Conservation (phyloP, 73 alveolate species). For the Paramecium sexaurelia region DNA sequence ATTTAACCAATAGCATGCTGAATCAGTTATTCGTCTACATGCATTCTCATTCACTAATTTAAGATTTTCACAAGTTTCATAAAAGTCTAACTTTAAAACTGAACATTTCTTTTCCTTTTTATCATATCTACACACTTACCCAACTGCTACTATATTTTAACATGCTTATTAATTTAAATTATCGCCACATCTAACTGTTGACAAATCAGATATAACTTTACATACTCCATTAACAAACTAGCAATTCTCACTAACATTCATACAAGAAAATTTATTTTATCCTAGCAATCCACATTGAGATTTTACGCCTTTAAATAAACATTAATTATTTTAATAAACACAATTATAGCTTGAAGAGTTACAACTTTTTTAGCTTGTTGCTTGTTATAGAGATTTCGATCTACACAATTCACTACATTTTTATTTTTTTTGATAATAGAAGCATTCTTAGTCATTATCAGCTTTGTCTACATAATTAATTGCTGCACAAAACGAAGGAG, state of each 20-base stretch:
- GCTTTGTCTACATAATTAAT: not conserved
- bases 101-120: not conserved
- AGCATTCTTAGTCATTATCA: not conserved
- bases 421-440: not conserved
- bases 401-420: not conserved
- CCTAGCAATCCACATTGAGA: not conserved
- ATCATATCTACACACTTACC: not conserved
- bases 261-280: not conserved
- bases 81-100: not conserved
- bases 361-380: not conserved
- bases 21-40: not conserved
- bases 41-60: not conserved
- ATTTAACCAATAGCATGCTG: not conserved
- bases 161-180: not conserved
- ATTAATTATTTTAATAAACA: not conserved
- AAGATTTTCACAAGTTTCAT: not conserved
- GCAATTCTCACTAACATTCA: conserved; percentile 2
- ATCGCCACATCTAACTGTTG: not conserved
- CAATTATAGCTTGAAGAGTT: not conserved
- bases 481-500: conserved; percentile 6
- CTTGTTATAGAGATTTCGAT: not conserved
- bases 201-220: not conserved
- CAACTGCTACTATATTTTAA: not conserved
- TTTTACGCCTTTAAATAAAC: not conserved
- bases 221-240: not conserved